These are phyloP conservation scores for Scedosporium dehoogii DNA, from an alignment of 2,329 filamentous ascomycete genomes.

Conservation along the genomic window DNA sequence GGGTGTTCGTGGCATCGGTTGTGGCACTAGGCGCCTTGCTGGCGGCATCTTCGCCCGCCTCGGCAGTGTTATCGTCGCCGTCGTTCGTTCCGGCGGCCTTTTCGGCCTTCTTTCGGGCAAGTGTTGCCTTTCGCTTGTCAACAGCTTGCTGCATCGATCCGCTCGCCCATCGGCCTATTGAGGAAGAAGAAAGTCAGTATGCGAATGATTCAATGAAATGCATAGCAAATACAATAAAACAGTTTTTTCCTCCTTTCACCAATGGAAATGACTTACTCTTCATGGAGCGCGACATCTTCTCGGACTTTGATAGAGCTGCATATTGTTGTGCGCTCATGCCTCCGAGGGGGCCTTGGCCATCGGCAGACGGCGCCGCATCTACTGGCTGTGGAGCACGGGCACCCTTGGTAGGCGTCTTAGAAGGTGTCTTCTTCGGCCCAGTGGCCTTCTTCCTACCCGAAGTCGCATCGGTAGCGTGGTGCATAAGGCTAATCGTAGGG, in stretches of 20 bases:
- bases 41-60: not conserved
- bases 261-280: slow-evolving; percentile 37
- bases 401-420: not conserved
- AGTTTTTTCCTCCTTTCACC: not conserved
- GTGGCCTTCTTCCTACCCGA: not conserved
- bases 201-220: not conserved
- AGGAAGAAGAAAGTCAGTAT: slow-evolving; percentile 15
- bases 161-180: slow-evolving; percentile 46
- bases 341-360: slow-evolving; percentile 2
- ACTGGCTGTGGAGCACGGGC: not conserved
- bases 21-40: not conserved
- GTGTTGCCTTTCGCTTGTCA: slow-evolving; percentile 49
- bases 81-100: slow-evolving; percentile 23
- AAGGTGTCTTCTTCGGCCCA: not conserved
- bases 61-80: not conserved
- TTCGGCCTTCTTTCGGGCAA: slow-evolving; percentile 47
- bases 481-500: not conserved
- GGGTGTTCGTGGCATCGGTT: not conserved
- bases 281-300: slow-evolving; percentile 58
- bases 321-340: slow-evolving; percentile 37
- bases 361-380: not conserved
- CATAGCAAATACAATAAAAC: no score
- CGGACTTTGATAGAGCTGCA: slow-evolving; percentile 51
- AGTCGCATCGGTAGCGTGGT: not conserved
- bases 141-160: slow-evolving; percentile 52